Percentiles rank a stretch among this genome's conserved stretches.
These are phyloP conservation scores for Blastomyces gilchristii DNA, from an alignment of 2,329 filamentous ascomycete genomes.

Conservation along the genomic window DNA sequence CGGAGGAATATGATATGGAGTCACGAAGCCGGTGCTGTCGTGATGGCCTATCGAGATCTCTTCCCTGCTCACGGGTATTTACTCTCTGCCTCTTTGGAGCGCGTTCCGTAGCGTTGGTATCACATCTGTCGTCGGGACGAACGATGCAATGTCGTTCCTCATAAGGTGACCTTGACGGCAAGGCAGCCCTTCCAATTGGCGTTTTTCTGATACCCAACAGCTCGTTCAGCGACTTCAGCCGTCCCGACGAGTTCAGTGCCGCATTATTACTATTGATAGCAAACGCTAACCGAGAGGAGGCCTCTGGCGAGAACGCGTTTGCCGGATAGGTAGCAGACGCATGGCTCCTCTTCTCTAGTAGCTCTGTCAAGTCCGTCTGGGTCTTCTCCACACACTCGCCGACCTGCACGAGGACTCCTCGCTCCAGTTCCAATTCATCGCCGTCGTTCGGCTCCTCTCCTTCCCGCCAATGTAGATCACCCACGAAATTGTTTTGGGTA, in stretches of 20 bases:
- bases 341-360: slow-evolving; percentile 58
- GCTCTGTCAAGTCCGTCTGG: slow-evolving; percentile 65
- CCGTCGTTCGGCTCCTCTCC: slow-evolving; percentile 62
- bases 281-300: background rate
- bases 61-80: slow-evolving; percentile 1
- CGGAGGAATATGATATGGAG: background rate
- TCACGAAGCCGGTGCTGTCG: slow-evolving; percentile 1
- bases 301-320: slow-evolving; percentile 23
- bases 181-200: slow-evolving; percentile 50
- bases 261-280: slow-evolving; percentile 19
- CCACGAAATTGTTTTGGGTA: slow-evolving; percentile 65
- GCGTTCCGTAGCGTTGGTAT: slow-evolving; percentile 7
- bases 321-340: slow-evolving; percentile 23
- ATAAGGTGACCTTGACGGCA: slow-evolving; percentile 54
- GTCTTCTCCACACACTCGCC: slow-evolving; percentile 60
- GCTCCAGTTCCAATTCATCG: slow-evolving; percentile 71
- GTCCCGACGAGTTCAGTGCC: slow-evolving; percentile 28
- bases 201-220: slow-evolving; percentile 56
- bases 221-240: slow-evolving; percentile 51
- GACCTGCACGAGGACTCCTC: slow-evolving; percentile 68
- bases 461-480: slow-evolving; percentile 71
- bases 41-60: background rate
- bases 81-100: slow-evolving; percentile 12
- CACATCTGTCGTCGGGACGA: background rate
- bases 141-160: slow-evolving; percentile 34